Evolutionary conservation across 164 flowering plant genomes (phyloP).

Genomic region (Dillenia turbinata): DNA sequence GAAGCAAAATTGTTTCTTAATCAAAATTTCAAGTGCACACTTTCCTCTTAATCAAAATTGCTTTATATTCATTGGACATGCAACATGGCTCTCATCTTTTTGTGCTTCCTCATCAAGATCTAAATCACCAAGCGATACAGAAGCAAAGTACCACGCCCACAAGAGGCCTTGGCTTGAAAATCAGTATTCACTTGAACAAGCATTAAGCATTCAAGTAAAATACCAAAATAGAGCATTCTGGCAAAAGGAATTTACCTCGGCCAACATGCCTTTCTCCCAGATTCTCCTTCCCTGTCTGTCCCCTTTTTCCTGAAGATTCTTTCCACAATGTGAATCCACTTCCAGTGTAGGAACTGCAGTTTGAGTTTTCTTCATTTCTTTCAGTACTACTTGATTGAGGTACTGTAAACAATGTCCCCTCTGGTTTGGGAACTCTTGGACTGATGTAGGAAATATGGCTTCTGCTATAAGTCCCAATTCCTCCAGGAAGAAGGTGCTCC

Average conservation of each 20-base stretch:
- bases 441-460: slow-evolving; percentile 58
- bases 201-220: too few relatives aligned
- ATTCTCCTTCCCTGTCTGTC: slow-evolving; percentile 68
- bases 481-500: slow-evolving; percentile 84
- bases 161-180: too few relatives aligned
- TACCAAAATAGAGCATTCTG: not conserved
- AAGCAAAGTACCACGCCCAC: too few relatives aligned
- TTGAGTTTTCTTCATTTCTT: slow-evolving; percentile 52
- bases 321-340: slow-evolving; percentile 87
- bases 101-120: too few relatives aligned
- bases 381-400: slow-evolving; percentile 43
- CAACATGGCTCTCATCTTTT: too few relatives aligned
- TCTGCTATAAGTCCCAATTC: slow-evolving; percentile 86
- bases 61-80: too few relatives aligned
- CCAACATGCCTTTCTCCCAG: slow-evolving; percentile 25
- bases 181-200: too few relatives aligned
- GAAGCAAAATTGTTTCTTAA: too few relatives aligned
- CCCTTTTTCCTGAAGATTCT: slow-evolving; percentile 49
- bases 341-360: slow-evolving; percentile 53
- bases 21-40: too few relatives aligned
- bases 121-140: too few relatives aligned
- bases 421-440: slow-evolving; percentile 54
- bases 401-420: slow-evolving; percentile 28
- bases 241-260: slow-evolving; percentile 38
- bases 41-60: too few relatives aligned